Base-by-base conservation (phyloP, 2,329 filamentous ascomycete species). In the Sarocladiaceae sp. region DNA sequence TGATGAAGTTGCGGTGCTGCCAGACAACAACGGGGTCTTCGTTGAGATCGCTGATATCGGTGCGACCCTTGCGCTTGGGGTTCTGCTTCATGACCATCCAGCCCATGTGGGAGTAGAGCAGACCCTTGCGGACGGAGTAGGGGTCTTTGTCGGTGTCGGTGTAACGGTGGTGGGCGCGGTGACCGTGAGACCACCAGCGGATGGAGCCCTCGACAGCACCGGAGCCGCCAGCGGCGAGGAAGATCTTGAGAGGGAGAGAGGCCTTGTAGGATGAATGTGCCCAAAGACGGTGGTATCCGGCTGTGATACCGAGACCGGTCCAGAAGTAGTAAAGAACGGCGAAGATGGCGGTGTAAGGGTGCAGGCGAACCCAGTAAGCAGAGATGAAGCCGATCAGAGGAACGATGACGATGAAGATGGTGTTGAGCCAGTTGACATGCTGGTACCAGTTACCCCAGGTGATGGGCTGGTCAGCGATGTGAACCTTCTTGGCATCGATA, bases 51-150 rank as follows among this genome's bases (percentile, higher is more conserved):
- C 84, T 83, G 58, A 94, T 93, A 56, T 94, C 88, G 64, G 86
- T 90, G 50, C 88, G 85, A 58, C 88, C 88, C 57, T 88, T 87
- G 50, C 84, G 78, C 76, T 91, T 91, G 52, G 87, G 86, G 72
- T 94, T 91, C 71, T 94, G 88, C 76, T 91, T 91, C 76, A 94
- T 82, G 58, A 94, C 68, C 86, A 94, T 93, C 88, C 88, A 94
- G 57, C 88, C 88, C 46, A 94, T 72, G 69, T 68, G 61, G 13
- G 80, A 88, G 76, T 90, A 91, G 54, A 88, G 68, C 41, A 93
- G 76, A 54, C 88, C 88, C 74, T 94, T 94, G 69, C 86, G 83
- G 55, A 94, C 88, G 19, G 85, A 90, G 73, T 94, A 94, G 41
- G 88, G 88, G 55, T 94, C 88, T 73, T 93, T 93, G 29, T 90